A percentile compares a stretch with the other conserved stretches of the same genome.
Conservation (phyloP, 345 rosid genomes). For the Gossypium sturtianum region DNA sequence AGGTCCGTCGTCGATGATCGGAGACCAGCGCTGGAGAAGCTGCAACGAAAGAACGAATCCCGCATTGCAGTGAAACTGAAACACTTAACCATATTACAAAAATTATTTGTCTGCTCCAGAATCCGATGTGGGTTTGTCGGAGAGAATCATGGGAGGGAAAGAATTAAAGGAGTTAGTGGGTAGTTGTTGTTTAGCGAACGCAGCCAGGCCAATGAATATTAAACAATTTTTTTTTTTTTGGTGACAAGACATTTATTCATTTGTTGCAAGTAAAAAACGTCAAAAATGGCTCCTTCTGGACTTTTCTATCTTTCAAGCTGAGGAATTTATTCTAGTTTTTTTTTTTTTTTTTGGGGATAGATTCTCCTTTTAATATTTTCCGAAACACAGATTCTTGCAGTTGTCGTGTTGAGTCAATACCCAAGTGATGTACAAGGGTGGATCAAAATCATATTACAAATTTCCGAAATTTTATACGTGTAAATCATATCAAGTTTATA, state of each 20-base stretch:
- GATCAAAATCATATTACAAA: background rate
- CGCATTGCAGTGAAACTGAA: slow-evolving; percentile 57
- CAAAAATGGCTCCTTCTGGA: background rate
- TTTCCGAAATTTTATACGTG: background rate
- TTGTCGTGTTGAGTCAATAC: background rate
- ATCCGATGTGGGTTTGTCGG: background rate
- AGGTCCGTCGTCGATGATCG: slow-evolving; percentile 69
- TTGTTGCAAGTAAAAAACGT: background rate
- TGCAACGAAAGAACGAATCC: slow-evolving; percentile 53
- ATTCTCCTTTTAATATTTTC: background rate
- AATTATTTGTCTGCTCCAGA: background rate
- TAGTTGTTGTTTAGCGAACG: background rate
- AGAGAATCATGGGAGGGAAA: background rate
- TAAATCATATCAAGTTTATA: background rate
- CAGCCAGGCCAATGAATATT: background rate
- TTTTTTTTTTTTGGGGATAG: background rate
- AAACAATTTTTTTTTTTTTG: background rate
- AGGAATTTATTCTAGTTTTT: too few relatives aligned
- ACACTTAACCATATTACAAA: slow-evolving; percentile 25
- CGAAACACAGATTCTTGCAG: background rate
- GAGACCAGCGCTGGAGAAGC: slow-evolving; percentile 68
- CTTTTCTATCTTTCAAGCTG: background rate
- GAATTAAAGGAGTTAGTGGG: background rate
- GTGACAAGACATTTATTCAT: background rate
- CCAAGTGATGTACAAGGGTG: background rate